Base-by-base conservation (phyloP, 306 rosid genomes). In the Lotus japonicus region DNA sequence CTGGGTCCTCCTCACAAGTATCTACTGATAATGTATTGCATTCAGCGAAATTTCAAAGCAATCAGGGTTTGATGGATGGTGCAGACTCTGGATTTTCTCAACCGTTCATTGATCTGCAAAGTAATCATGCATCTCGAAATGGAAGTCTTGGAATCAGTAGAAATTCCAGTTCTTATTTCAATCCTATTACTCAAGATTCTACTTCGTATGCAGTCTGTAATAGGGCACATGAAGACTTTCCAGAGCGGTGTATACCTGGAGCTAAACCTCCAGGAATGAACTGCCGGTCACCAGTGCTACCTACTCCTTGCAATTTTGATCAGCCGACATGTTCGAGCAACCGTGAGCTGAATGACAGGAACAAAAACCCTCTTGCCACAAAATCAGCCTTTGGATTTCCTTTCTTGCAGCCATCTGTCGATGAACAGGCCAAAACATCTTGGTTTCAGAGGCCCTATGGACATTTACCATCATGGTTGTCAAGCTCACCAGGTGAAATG, bases 301-400 rank as follows among this genome's bases (percentile, higher is more conserved):
- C 85, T 66, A 42, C 72, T 70, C 70, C 76, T 70, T 51, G 72
- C 74, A 70, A 58, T 79, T 75, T 60, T 23, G 51, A 70, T 55
- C 81, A 71, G 74, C 67, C 61, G 51, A 35, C 76, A 15, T 44
- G 70, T 57, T 69, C 77, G 73, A 79, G 78, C 74, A 80, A 80
- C 45, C 76, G 77, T 50, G 94, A 84, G 60, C 74, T 71, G 62
- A 65, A 68, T 68, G 76, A 74, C 82, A 63, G 70, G 82, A 84
- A 62, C 72, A 82, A 66, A 67, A 72, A 55, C 26, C 85, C 86
- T 41, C 83, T 48, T 60, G 75, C 71, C 36, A 38, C 80, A 31
- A 82, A 86, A 64, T 73, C 86, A 46, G 76, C 83, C 64, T 79
- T 82, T 3, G 88, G 76, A 49, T 88, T 88, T 71, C 95, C 97